phyloP scores from a whole-genome alignment of 768 basidiomycete genomes.

The Russula foetens region DNA sequence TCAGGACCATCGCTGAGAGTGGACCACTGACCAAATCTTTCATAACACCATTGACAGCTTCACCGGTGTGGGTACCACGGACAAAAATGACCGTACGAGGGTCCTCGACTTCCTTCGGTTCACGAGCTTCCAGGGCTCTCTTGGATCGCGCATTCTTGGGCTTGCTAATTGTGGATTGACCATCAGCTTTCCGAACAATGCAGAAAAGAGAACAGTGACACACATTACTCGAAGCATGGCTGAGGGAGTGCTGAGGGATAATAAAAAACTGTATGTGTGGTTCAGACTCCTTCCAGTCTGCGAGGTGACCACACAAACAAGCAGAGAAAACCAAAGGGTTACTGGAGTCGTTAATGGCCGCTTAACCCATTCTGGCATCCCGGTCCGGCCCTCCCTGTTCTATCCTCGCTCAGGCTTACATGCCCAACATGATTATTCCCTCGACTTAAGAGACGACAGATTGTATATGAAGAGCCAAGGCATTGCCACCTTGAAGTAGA shows the following conservation, averaged over 20 bases:
- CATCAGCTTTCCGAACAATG: neutral
- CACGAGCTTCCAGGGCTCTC: constrained; percentile 76
- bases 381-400: too few relatives aligned
- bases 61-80: constrained; percentile 78
- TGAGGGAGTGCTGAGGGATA: neutral
- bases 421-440: too few relatives aligned
- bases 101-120: constrained; percentile 86
- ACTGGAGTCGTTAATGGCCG: too few relatives aligned
- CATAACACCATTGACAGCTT: constrained; percentile 73
- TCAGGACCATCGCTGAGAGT: neutral
- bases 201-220: neutral
- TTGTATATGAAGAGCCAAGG: neutral
- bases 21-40: constrained; percentile 67
- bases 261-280: neutral
- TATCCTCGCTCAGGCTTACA: too few relatives aligned
- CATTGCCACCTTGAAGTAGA: neutral
- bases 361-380: too few relatives aligned
- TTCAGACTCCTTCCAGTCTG: neutral
- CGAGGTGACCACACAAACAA: neutral
- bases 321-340: too few relatives aligned
- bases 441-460: neutral
- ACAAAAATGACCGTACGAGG: constrained; percentile 85
- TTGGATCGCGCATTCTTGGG: constrained; percentile 96
- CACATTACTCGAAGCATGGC: constrained; percentile 18
- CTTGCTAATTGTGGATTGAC: constrained; percentile 43